phyloP scores from a whole-genome alignment of 768 basidiomycete species.

The Paxillus ammoniavirescens region DNA sequence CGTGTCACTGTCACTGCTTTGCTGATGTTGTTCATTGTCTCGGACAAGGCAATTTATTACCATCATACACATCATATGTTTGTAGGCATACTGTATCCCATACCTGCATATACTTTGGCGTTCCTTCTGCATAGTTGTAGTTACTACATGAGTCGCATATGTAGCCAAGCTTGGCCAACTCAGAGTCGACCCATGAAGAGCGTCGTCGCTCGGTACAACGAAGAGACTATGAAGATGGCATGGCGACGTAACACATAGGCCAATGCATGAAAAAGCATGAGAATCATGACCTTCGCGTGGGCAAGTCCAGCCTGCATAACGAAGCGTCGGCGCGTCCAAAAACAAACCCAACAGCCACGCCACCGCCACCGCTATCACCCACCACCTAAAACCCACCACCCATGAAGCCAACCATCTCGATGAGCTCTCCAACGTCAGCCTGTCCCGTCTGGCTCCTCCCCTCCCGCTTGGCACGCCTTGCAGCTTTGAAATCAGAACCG shows the following conservation, averaged over 20 bases:
- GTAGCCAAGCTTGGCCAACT: not conserved
- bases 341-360: not conserved
- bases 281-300: not conserved
- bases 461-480: conserved; percentile 26
- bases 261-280: not conserved
- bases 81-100: not conserved
- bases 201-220: not conserved
- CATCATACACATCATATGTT: no score
- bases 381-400: not conserved
- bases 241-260: not conserved
- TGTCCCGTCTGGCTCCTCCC: conserved; percentile 4
- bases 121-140: not conserved
- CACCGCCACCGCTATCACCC: not conserved
- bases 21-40: no score
- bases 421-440: conserved; percentile 16
- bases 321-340: not conserved
- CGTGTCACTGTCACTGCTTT: no score
- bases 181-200: not conserved
- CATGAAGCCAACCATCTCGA: conserved; percentile 33
- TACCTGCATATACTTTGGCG: not conserved
- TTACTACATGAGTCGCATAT: not conserved
- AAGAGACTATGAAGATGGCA: not conserved
- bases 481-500: conserved; percentile 29
- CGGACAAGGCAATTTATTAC: no score
- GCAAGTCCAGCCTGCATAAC: not conserved